A percentile compares a stretch with the other conserved stretches of the same genome.
phyloP scores from a whole-genome alignment of 2,329 filamentous ascomycete genomes.

The Anisogramma anomala region DNA sequence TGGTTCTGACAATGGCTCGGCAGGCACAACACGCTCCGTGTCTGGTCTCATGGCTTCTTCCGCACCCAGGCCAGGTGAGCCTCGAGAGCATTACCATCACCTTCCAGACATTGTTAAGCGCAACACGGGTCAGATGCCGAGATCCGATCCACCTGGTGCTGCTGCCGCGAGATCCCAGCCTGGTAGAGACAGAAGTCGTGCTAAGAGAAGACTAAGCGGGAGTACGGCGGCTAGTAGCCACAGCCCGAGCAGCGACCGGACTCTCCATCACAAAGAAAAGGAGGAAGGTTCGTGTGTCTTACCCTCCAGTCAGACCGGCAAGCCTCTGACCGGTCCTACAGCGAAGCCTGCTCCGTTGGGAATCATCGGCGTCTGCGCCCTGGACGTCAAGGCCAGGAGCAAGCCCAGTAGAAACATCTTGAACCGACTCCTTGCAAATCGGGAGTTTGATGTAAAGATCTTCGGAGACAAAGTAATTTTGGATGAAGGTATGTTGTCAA shows the following conservation, averaged over 20 bases:
- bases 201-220: constrained; percentile 65
- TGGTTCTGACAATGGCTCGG: constrained; percentile 36
- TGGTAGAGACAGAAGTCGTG: constrained; percentile 53
- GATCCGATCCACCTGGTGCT: constrained; percentile 17
- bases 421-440: constrained; percentile 78
- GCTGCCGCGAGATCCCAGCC: constrained; percentile 28
- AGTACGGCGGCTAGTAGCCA: constrained; percentile 74
- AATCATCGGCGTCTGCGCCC: constrained; percentile 82
- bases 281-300: constrained; percentile 34
- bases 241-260: constrained; percentile 63
- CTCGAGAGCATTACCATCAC: constrained; percentile 29
- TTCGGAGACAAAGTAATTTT: constrained; percentile 98
- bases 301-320: constrained; percentile 10
- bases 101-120: constrained; percentile 38
- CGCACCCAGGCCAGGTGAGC: constrained; percentile 33
- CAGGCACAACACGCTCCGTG: constrained; percentile 29
- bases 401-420: constrained; percentile 95
- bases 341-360: constrained; percentile 49
- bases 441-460: constrained; percentile 91
- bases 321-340: constrained; percentile 23
- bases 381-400: constrained; percentile 91
- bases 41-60: constrained; percentile 35
- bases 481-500: constrained; percentile 57
- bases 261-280: constrained; percentile 44
- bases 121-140: constrained; percentile 22